These are phyloP conservation scores for Tricholoma hemisulphureum DNA, from an alignment of 768 basidiomycete species.

Conservation along the genomic window DNA sequence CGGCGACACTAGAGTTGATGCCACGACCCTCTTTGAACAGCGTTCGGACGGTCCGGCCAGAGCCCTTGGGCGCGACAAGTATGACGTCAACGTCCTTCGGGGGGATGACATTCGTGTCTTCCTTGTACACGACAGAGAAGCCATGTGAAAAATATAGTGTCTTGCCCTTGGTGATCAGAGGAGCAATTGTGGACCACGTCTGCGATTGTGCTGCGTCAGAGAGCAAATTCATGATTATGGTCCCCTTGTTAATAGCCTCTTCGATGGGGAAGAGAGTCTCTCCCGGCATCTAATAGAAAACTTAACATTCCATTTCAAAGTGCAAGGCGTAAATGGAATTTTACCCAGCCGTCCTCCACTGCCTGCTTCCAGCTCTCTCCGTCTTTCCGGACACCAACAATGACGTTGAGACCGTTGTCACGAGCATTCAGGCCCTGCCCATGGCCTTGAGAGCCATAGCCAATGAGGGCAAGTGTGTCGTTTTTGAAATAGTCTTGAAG, in stretches of 20 bases:
- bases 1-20: slow-evolving; percentile 92
- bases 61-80: slow-evolving; percentile 98
- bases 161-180: slow-evolving; percentile 99
- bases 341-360: slow-evolving; percentile 91
- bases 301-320: background rate
- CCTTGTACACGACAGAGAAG: slow-evolving; percentile 98
- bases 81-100: slow-evolving; percentile 97
- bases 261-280: slow-evolving; percentile 98
- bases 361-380: slow-evolving; percentile 98
- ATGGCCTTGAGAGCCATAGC: slow-evolving; percentile 98
- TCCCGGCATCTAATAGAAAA: slow-evolving; percentile 70
- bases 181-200: slow-evolving; percentile 87
- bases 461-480: slow-evolving; percentile 98
- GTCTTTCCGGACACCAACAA: slow-evolving; percentile 95
- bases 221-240: slow-evolving; percentile 99
- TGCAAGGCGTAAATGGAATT: slow-evolving; percentile 18
- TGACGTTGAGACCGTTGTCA: slow-evolving; percentile 98
- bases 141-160: slow-evolving; percentile 99
- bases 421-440: slow-evolving; percentile 98
- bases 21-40: slow-evolving; percentile 99
- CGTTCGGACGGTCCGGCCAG: slow-evolving; percentile 97
- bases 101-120: slow-evolving; percentile 91
- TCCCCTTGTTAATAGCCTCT: slow-evolving; percentile 92
- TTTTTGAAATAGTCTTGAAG: slow-evolving; percentile 99
- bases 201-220: slow-evolving; percentile 99